A percentile compares a stretch with the other conserved stretches of the same genome.
phyloP scores from a whole-genome alignment of 352 stramenopile species.

The Phytophthora pluvialis region DNA sequence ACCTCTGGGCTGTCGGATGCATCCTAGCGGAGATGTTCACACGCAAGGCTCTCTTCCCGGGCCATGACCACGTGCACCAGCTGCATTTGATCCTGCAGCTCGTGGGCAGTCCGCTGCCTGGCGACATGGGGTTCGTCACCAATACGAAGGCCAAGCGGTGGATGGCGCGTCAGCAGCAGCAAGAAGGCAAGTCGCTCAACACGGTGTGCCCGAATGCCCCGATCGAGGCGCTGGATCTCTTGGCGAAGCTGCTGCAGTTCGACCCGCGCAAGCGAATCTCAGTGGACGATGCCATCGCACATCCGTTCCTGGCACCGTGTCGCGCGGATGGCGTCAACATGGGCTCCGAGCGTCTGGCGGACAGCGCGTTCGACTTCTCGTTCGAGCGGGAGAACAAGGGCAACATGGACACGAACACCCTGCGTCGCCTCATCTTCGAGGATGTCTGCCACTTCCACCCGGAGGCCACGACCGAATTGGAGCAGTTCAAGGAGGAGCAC shows the following conservation, averaged over 20 bases:
- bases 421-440: conserved; percentile 84
- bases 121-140: conserved; percentile 83
- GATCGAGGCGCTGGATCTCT: conserved; percentile 79
- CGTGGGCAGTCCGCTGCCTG: conserved; percentile 62
- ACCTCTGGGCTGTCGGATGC: conserved; percentile 97
- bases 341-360: conserved; percentile 42
- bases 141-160: conserved; percentile 86
- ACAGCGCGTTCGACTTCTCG: conserved; percentile 77
- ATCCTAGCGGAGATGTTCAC: conserved; percentile 99
- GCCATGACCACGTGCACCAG: conserved; percentile 87
- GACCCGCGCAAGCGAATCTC: conserved; percentile 83
- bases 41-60: conserved; percentile 78
- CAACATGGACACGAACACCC: conserved; percentile 77
- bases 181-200: conserved; percentile 56
- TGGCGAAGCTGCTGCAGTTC: conserved; percentile 89
- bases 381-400: conserved; percentile 75
- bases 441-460: conserved; percentile 89
- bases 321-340: conserved; percentile 56
- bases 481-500: conserved; percentile 57
- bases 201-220: conserved; percentile 65
- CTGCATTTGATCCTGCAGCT: conserved; percentile 90
- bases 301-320: conserved; percentile 80
- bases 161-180: conserved; percentile 77
- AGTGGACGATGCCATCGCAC: conserved; percentile 75
- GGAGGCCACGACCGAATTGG: conserved; percentile 65